A percentile compares a stretch with the other conserved stretches of the same genome.
These are phyloP conservation scores for Lachancea sp. DNA, from an alignment of 805 yeast species.

Conservation along the genomic window DNA sequence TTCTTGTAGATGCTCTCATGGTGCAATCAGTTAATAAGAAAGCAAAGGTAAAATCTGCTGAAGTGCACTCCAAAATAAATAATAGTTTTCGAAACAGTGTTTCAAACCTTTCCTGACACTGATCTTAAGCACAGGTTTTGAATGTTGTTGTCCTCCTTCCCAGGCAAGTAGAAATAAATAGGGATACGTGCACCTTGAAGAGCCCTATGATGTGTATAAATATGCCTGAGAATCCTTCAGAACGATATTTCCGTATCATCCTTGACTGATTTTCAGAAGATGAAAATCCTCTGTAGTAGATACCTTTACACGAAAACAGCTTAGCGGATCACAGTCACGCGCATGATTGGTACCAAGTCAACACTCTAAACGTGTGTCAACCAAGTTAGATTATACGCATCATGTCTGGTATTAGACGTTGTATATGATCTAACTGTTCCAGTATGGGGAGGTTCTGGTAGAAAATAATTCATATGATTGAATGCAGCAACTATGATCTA, in stretches of 20 bases:
- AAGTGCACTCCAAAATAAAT: background rate
- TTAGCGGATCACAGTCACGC: no score
- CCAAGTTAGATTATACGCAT: no score
- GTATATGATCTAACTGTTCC: no score
- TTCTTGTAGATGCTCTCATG: conserved; percentile 50
- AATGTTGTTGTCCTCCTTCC: background rate
- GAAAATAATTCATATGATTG: no score
- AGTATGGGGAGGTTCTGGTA: no score
- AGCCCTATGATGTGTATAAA: background rate
- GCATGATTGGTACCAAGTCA: no score
- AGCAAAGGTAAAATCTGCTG: background rate
- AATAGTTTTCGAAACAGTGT: background rate
- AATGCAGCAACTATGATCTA: no score
- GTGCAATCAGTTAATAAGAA: background rate
- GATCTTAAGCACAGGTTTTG: no score
- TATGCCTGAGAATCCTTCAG: background rate
- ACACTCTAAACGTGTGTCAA: no score
- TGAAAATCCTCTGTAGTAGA: background rate
- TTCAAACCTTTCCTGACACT: no score
- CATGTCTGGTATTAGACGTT: no score
- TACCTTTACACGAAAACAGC: background rate
- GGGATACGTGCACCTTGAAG: background rate
- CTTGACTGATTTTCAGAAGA: background rate
- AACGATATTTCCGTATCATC: background rate
- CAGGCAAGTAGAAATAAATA: background rate